Base-by-base conservation (phyloP, 2,329 filamentous ascomycete genomes). In the Monosporascus cannonballus region DNA sequence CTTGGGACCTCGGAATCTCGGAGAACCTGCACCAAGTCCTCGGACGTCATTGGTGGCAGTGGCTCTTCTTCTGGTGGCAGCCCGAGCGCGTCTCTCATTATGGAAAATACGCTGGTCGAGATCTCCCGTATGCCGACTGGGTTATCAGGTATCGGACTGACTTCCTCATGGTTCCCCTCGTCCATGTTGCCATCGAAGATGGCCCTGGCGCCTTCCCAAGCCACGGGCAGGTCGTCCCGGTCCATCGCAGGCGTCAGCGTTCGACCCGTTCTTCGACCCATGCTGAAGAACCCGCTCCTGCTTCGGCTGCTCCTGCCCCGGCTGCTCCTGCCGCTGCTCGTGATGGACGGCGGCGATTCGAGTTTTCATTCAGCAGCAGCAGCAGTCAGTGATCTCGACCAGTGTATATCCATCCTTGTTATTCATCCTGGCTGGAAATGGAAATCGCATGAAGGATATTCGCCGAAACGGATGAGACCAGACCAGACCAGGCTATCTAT, bases 51-150 rank as follows among this genome's bases (percentile, higher is more conserved):
- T 57, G 53, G 57, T 56, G 48, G 50, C 49, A 50, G 52, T 60
- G 58, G 56, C 49, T 38, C 27, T 50, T 59, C 44, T 60, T 59
- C 51, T 60, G 53, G 52, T 50, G 49, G 51, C 41, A 39, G 15
- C 52, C 56, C 9, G 53, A 56, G 45, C 53, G 54, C 45, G 58
- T 59, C 38, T 54, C 48, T 2, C 50, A 47, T 20, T 60, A 60
- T 45, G 58, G 58, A 49, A 47, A 52, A 20, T 54, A 57, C 20
- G 25, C n/a, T 22, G 52, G 51, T 48, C 42, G 51, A 51, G 56
- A 60, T 48, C 53, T 60, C 20, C 58, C 58, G 18, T 59, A 41
- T 37, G 48, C 51, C 34, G 44, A 52, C 22, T 50, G 50, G 17
- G 51, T 58, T n/a, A 48, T 6, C 25, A 34, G 6, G 48, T 34